Evolutionary conservation across 306 rosid genomes (phyloP).

Genomic region (Acacia crassicarpa): DNA sequence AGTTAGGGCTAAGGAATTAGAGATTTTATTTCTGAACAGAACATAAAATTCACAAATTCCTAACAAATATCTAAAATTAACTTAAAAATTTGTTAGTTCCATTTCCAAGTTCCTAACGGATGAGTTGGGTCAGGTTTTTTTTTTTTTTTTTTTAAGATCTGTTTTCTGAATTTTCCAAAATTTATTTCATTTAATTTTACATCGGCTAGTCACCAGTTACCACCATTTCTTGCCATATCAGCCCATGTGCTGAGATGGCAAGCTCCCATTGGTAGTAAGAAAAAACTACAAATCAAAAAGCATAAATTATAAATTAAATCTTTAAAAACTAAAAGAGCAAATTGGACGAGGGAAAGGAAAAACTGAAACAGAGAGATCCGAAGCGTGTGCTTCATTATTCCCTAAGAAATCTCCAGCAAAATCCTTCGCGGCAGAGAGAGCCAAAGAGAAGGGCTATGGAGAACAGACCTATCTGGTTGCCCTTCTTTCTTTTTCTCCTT

Average conservation of each 20-base stretch:
- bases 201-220: background rate
- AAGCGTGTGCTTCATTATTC: background rate
- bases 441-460: slow-evolving; percentile 34
- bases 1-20: no score
- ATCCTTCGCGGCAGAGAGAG: background rate
- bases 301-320: no score
- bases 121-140: no score
- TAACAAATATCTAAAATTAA: no score
- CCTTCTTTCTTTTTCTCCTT: slow-evolving; percentile 6
- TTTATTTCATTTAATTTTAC: background rate
- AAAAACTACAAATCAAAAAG: background rate
- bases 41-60: no score
- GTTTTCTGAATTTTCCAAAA: no score
- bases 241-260: background rate
- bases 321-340: background rate
- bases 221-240: background rate
- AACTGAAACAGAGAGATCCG: slow-evolving; percentile 15
- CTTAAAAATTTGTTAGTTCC: no score
- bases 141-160: no score
- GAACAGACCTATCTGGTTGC: slow-evolving; percentile 33
- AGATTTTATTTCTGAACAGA: no score
- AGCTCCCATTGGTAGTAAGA: background rate
- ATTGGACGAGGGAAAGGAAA: background rate
- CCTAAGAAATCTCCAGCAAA: background rate
- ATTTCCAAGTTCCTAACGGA: no score